Evolutionary conservation across 257 asterid species (phyloP).

Genomic region (Nicotiana otophora): DNA sequence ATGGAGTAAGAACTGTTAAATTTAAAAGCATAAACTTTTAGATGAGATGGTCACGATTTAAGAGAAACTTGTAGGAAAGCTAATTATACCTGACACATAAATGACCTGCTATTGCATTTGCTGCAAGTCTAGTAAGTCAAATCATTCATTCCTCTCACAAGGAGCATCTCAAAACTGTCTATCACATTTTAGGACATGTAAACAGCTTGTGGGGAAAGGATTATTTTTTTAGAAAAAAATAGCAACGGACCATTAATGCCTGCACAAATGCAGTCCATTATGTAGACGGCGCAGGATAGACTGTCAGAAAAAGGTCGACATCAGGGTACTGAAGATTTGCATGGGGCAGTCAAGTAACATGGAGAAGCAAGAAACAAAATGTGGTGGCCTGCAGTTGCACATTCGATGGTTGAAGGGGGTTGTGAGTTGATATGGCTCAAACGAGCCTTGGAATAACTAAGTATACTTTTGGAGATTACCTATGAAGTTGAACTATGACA

Average conservation of each 20-base stretch:
- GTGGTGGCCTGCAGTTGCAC: neutral
- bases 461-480: neutral
- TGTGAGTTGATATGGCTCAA: neutral
- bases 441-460: neutral
- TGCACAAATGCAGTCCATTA: neutral
- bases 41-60: too few relatives aligned
- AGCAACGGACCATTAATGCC: neutral
- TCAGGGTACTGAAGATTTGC: neutral
- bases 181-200: neutral
- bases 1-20: too few relatives aligned
- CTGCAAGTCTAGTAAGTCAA: neutral
- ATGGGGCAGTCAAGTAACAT: neutral
- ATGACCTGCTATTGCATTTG: neutral
- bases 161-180: neutral
- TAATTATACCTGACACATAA: neutral
- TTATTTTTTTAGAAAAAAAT: neutral
- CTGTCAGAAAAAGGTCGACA: neutral
- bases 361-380: neutral
- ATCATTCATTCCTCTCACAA: neutral
- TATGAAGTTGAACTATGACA: neutral
- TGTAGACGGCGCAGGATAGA: neutral
- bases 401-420: neutral
- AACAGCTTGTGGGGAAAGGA: neutral
- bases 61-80: neutral
- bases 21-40: too few relatives aligned